Evolutionary conservation across 1,284 basidiomycete species (phyloP), one percentile per base, ranked within the genome.

Genomic region (Lentinula novae-zelandiae): DNA sequence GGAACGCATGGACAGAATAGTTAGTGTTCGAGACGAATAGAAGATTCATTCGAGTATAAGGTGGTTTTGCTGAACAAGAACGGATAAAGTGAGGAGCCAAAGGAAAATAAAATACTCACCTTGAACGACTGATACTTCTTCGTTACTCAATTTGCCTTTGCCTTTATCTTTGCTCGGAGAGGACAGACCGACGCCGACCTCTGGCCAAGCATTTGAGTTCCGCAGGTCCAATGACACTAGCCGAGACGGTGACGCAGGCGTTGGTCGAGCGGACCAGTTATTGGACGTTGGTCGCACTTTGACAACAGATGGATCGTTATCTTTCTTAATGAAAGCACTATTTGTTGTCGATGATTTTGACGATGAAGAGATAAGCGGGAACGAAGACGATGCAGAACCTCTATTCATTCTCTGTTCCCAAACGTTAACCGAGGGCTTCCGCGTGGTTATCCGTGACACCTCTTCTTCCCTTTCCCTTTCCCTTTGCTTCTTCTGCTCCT

Each of bases 391-490:
- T 12, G 9, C 17, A 4, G n/a, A 38, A 34, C 39, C 52, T 17
- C 20, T 39, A 20, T 39, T 38, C 57, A 58, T 46, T 20, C 54
- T 54, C 17, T 40, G 38, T 31, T 58, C 36, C 57, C 57, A 58
- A 15, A 58, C 57, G 31, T 58, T 58, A 2, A 44, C 49, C 3
- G 51, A 38, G n/a, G 38, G 38, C n/a, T 33, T 17, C 34, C 34
- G 31, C 12, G 48, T 9, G 2, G n/a, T 4, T 27, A 22, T 27
- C 33, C 40, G 54, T 13, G 22, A 33, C 9, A 36, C 40, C 22
- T 44, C 31, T 6, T 58, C 44, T 53, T 22, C 17, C 31, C 10
- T 57, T 27, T 49, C 46, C 22, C 34, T 27, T 22, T 49, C 46
- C 22, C 34, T 27, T 22, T 17, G 33, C 20, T 38, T 17, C 10